A percentile compares a stretch with the other conserved stretches of the same genome.
Evolutionary conservation across 768 basidiomycete genomes (phyloP).

Genomic region (Rhizopogon roseolus): DNA sequence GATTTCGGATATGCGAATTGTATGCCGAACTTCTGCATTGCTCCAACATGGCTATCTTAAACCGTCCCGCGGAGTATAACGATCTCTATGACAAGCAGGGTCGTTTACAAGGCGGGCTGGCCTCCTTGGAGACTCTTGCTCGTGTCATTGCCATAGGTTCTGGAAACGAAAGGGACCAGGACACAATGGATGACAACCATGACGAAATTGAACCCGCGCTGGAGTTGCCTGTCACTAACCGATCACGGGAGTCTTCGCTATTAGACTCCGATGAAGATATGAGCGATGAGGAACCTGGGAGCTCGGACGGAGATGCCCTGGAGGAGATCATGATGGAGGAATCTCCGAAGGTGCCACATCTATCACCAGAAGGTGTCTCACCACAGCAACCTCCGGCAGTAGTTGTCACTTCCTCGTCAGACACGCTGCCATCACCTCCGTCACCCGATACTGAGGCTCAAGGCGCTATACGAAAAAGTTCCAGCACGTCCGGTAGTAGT

Average conservation of each 20-base stretch:
- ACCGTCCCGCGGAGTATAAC: slow-evolving; percentile 66
- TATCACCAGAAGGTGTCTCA: slow-evolving; percentile 24
- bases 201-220: slow-evolving; percentile 57
- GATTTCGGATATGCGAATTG: slow-evolving; percentile 93
- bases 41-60: slow-evolving; percentile 96
- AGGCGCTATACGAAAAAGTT: slow-evolving; percentile 20
- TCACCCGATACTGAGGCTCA: slow-evolving; percentile 25
- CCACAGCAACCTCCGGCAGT: slow-evolving; percentile 25
- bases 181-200: slow-evolving; percentile 52
- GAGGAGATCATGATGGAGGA: slow-evolving; percentile 81
- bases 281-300: slow-evolving; percentile 65
- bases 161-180: slow-evolving; percentile 48
- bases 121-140: slow-evolving; percentile 81
- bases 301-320: slow-evolving; percentile 76
- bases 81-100: slow-evolving; percentile 80
- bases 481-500: slow-evolving; percentile 24
- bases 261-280: slow-evolving; percentile 77
- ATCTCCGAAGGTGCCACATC: slow-evolving; percentile 31
- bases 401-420: slow-evolving; percentile 25
- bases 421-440: slow-evolving; percentile 24
- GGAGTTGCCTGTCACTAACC: slow-evolving; percentile 62
- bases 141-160: slow-evolving; percentile 70
- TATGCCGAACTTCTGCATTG: slow-evolving; percentile 97
- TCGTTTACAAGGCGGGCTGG: slow-evolving; percentile 80
- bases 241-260: slow-evolving; percentile 45